Evolutionary conservation across 2,329 filamentous ascomycete genomes (phyloP), one percentile per base, ranked within the genome.

Genomic region (Nothophaeocryptopus gaeumannii): DNA sequence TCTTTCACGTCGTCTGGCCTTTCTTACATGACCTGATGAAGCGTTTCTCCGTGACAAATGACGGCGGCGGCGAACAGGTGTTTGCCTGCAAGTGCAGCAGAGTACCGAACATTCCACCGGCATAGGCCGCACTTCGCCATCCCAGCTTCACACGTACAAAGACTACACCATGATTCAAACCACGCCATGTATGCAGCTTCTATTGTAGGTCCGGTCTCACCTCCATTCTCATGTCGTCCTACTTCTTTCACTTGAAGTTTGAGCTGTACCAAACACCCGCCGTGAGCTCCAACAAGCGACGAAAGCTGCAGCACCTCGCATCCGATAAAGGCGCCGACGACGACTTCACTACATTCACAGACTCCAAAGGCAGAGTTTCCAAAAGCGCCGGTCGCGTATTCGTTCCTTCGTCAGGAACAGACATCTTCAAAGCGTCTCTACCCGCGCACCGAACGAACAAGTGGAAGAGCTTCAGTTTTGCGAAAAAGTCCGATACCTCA

Each of bases 171-270:
- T 26, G 20, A 26, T 26, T 26, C 20, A 26, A 3, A 7, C 20
- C 20, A 26, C 20, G 20, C 20, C 3, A 26, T 26, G 20, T 26
- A 26, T 7, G 20, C 20, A 26, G 43, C 43, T 15, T 20, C 33
- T 30, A 26, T 44, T 45, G 52, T 58, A 55, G 54, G 51, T 54
- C 35, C 7, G 4, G 7, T 26, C 7, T 26, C 20, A 26, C 20
- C 7, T 26, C 20, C 7, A 4, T 26, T 43, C 45, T 78, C 78
- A 66, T 77, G 79, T 51, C 84, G 82, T 76, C 78, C 43, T 84
- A 82, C 66, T 84, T 83, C 67, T 85, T 82, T 62, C 80, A 85
- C 61, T 66, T 85, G 51, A 74, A 73, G 56, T 74, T 85, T 59
- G 81, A 85, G 74, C 69, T 85, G 13, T 75, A 81, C 60, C 65